Conservation (phyloP, 2,329 filamentous ascomycete species). For the Metarhizium album region DNA sequence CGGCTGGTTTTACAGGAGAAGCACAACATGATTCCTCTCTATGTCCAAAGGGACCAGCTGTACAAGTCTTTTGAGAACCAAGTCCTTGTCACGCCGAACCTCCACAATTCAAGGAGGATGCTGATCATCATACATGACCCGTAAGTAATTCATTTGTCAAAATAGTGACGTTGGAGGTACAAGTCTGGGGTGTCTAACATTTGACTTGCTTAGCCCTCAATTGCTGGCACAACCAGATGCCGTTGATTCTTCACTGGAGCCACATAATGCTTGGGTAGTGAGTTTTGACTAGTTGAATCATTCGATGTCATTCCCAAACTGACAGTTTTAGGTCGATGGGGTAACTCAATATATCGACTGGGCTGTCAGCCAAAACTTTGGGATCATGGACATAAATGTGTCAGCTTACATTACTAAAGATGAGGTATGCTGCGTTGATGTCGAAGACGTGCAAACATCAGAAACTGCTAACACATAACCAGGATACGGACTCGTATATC, state of each 20-base stretch:
- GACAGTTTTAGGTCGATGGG: slow-evolving; percentile 57
- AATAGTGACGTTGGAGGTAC: neutral
- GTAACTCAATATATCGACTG: slow-evolving; percentile 74
- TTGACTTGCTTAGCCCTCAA: slow-evolving; percentile 41
- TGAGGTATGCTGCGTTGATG: slow-evolving; percentile 31
- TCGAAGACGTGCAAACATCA: neutral
- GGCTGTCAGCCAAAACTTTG: slow-evolving; percentile 67
- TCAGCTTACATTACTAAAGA: slow-evolving; percentile 63
- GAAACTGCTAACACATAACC: neutral
- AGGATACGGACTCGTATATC: slow-evolving; percentile 39
- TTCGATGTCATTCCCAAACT: neutral
- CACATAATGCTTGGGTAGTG: slow-evolving; percentile 85
- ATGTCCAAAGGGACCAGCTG: slow-evolving; percentile 62
- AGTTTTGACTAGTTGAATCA: slow-evolving; percentile 22
- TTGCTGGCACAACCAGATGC: slow-evolving; percentile 56
- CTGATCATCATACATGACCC: slow-evolving; percentile 87
- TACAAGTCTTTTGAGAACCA: slow-evolving; percentile 77
- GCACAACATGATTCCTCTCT: slow-evolving; percentile 68
- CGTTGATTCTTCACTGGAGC: slow-evolving; percentile 61
- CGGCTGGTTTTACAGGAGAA: slow-evolving; percentile 59
- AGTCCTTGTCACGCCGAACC: slow-evolving; percentile 67
- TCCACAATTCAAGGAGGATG: slow-evolving; percentile 55
- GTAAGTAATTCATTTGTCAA: slow-evolving; percentile 34
- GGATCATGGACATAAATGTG: slow-evolving; percentile 84
- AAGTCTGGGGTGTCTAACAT: neutral